A percentile compares a stretch with the other conserved stretches of the same genome.
Conservation (phyloP, 257 asterid genomes). For the Solanum tarijense region DNA sequence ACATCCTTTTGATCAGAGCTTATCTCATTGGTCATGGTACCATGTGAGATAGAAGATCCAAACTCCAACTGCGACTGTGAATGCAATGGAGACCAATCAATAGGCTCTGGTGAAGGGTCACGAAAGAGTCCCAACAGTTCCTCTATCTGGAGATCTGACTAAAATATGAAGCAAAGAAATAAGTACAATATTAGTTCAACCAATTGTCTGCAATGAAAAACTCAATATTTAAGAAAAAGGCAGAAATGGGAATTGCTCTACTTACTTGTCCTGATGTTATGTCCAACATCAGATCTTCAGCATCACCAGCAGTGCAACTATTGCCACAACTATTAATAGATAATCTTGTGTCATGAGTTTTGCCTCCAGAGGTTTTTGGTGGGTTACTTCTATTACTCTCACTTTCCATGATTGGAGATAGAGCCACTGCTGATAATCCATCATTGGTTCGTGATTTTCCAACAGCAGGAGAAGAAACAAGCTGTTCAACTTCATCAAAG, state of each 20-base stretch:
- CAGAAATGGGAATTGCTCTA: not conserved
- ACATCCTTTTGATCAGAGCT: constrained; percentile 8
- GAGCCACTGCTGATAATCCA: constrained; percentile 30
- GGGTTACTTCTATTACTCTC: constrained; percentile 17
- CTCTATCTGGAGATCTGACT: constrained; percentile 65
- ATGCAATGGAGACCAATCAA: constrained; percentile 53
- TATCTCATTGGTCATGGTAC: constrained; percentile 16
- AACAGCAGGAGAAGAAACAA: constrained; percentile 29
- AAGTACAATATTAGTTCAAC: not conserved
- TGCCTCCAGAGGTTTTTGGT: constrained; percentile 14
- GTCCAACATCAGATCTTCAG: constrained; percentile 11
- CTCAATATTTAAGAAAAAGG: not conserved
- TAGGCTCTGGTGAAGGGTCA: constrained; percentile 19
- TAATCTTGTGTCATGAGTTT: constrained; percentile 7
- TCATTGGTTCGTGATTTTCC: constrained; percentile 32
- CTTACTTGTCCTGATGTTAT: constrained; percentile 42
- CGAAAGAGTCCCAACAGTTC: constrained; percentile 31
- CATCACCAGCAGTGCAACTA: constrained; percentile 9
- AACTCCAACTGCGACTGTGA: constrained; percentile 58
- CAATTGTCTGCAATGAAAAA: not conserved
- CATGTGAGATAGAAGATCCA: constrained; percentile 29
- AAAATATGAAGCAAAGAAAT: constrained; percentile 10
- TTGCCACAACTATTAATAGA: constrained; percentile 7
- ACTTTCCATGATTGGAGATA: constrained; percentile 7
- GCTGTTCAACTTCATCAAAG: constrained; percentile 37